These are phyloP conservation scores for Linderina pennispora DNA, from an alignment of 192 early-diverging fungal species.

Conservation along the genomic window DNA sequence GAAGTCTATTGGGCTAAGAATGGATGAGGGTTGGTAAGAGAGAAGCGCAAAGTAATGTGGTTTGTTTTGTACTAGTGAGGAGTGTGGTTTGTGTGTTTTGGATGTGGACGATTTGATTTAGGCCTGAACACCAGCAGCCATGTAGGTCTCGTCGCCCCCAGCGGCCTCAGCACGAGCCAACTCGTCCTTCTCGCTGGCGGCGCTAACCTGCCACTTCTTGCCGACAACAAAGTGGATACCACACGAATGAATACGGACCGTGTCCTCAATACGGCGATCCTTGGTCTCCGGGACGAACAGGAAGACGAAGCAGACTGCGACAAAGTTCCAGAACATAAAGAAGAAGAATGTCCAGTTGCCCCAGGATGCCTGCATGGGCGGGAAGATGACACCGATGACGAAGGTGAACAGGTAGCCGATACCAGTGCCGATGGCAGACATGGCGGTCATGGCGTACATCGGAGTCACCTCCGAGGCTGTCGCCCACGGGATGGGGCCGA, in stretches of 20 bases:
- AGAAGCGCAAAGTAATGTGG: not conserved
- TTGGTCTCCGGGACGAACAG: constrained; percentile 80
- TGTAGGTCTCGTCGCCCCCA: not conserved
- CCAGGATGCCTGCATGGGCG: constrained; percentile 47
- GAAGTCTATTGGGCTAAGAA: not conserved
- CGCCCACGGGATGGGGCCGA: constrained; percentile 80
- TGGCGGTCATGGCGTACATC: constrained; percentile 63
- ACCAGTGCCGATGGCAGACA: constrained; percentile 63
- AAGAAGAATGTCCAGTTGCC: constrained; percentile 57
- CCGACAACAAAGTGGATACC: constrained; percentile 44
- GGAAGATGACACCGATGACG: constrained; percentile 58
- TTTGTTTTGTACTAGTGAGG: not conserved
- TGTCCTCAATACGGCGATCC: constrained; percentile 67
- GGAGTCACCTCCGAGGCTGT: constrained; percentile 73
- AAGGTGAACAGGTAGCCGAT: constrained; percentile 68
- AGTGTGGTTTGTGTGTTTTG: not conserved
- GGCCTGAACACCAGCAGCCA: not conserved
- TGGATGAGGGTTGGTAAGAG: not conserved
- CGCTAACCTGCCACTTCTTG: constrained; percentile 38
- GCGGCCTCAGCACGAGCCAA: not conserved
- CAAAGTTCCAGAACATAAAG: constrained; percentile 62
- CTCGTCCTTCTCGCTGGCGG: constrained; percentile 13
- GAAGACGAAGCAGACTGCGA: constrained; percentile 60
- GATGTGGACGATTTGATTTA: not conserved
- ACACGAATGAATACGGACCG: constrained; percentile 41